Base-by-base conservation (phyloP, 2,329 filamentous ascomycete genomes). In the Furcasterigmium furcatum region DNA sequence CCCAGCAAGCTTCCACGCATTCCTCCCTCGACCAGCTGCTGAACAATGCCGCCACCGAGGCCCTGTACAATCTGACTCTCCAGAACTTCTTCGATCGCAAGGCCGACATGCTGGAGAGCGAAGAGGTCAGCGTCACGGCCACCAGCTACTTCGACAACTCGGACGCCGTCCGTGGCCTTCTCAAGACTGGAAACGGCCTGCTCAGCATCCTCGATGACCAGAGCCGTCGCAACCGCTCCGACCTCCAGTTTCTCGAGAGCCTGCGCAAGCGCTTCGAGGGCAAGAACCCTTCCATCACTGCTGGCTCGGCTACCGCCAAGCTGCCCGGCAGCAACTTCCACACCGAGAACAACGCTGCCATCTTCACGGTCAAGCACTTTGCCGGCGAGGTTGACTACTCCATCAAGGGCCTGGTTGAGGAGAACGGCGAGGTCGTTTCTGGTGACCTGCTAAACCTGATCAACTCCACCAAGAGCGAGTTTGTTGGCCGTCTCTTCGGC, bases 81-180 rank as follows among this genome's bases (percentile, higher is more conserved):
- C 91, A 96, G 61, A 95, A 88, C 65, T 97, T 99, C 70, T 99
- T 97, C 64, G 91, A 96, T 60, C 85, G 86, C 55, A 95, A 94
- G 65, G 91, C 91, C 1, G 92, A 97, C 51, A 82, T 95, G 69
- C 77, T 99, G 19, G 94, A 99, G 61, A 91, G 86, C 2, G 94
- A 99, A 64, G 94, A 99, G 62, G 89, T 99, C 29, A 83, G 77
- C 25, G 89, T 99, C 3, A 80, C 91, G 3, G 85, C 91, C 1
- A 96, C 92, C 1, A 96, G 90, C 70, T 99, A 97, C 66, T 99
- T 96, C 57, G 94, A 99, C 67, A 99, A 97, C 65, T 91, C 88
- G 0, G 94, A 97, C 63, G 91, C 92, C 9, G 91, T 96, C 49
- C 90, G 88, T 58, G 92, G 91, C 12, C 76, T 99, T 25, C 73